phyloP scores from a whole-genome alignment of 352 stramenopile species.

The Globisporangium viniferum region DNA sequence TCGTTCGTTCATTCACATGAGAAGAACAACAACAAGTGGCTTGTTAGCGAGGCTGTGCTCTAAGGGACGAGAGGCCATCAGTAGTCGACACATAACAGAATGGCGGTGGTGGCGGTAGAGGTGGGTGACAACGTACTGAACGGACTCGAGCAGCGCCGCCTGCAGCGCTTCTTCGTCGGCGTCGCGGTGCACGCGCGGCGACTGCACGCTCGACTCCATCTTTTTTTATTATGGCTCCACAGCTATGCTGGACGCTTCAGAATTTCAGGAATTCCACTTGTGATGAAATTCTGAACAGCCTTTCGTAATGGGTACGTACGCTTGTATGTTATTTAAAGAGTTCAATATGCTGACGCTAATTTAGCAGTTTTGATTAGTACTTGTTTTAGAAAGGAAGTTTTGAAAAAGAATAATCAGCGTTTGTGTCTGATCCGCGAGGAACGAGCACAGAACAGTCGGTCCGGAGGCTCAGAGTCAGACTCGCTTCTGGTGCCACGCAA shows the following conservation, averaged over 20 bases:
- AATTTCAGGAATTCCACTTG: not conserved
- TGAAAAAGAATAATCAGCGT: not conserved
- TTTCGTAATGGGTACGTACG: too few relatives aligned
- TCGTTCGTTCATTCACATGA: too few relatives aligned
- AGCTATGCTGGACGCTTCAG: not conserved
- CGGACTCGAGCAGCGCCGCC: slow-evolving; percentile 54
- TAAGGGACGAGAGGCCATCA: not conserved
- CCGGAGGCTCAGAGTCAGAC: not conserved
- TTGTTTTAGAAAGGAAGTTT: not conserved
- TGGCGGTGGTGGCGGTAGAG: not conserved
- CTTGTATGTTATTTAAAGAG: too few relatives aligned
- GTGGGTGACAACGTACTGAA: slow-evolving; percentile 32
- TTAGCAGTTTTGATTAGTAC: too few relatives aligned
- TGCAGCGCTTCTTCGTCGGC: slow-evolving; percentile 71
- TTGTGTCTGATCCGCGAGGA: not conserved
- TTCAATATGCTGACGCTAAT: too few relatives aligned
- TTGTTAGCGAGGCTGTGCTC: not conserved
- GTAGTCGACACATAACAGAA: not conserved
- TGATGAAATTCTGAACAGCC: too few relatives aligned
- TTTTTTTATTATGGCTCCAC: not conserved
- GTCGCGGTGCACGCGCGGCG: slow-evolving; percentile 34
- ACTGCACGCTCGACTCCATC: not conserved
- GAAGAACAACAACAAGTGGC: not conserved
- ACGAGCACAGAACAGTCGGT: not conserved
- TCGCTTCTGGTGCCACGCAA: too few relatives aligned